phyloP scores from a whole-genome alignment of 768 basidiomycete species.

The Mycena rosella region DNA sequence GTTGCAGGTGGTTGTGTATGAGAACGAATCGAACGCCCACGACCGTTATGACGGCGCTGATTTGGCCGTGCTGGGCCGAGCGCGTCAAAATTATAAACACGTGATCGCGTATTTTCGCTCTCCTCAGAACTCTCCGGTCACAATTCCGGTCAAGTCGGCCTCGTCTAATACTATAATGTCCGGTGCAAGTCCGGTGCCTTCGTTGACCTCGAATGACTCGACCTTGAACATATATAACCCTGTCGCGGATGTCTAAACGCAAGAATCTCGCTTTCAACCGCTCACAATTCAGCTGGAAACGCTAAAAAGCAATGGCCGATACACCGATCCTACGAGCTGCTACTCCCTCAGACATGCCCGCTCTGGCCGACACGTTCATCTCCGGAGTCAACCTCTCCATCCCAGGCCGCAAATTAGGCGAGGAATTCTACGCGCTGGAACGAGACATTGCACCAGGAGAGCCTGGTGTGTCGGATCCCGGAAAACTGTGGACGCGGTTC shows the following conservation, averaged over 20 bases:
- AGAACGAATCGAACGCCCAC: no score
- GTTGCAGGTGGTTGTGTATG: no score
- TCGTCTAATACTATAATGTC: no score
- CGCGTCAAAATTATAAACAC: no score
- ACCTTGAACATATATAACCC: not conserved
- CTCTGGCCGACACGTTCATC: constrained; percentile 19
- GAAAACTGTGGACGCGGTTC: constrained; percentile 14
- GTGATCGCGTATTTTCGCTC: no score
- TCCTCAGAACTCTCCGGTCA: no score
- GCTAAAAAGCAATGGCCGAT: not conserved
- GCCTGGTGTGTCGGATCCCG: constrained; percentile 12
- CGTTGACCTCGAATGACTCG: no score
- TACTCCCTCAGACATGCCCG: constrained; percentile 15
- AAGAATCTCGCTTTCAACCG: no score
- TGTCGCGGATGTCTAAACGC: not conserved
- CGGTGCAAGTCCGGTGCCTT: no score
- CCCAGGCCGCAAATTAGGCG: constrained; percentile 22
- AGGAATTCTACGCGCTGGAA: constrained; percentile 23
- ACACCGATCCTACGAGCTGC: constrained; percentile 11
- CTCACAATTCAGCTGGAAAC: not conserved
- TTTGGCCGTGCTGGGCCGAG: no score
- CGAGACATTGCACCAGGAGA: constrained; percentile 20
- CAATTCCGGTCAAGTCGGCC: no score
- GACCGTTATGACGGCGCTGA: no score
- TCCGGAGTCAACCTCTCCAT: constrained; percentile 20